Evolutionary conservation across 257 asterid species (phyloP).

Genomic region (Capsicum rhomboideum): DNA sequence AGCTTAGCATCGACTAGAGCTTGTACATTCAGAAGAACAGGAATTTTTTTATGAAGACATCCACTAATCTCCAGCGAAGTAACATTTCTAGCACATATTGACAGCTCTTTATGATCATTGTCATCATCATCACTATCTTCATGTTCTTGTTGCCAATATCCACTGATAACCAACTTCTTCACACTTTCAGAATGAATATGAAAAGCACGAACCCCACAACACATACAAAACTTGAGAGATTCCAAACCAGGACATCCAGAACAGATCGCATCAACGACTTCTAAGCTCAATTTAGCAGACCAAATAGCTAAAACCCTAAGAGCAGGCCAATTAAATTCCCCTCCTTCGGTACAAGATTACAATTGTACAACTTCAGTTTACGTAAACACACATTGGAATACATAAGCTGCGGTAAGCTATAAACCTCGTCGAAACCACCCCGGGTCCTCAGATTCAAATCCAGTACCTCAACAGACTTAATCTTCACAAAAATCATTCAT

Average conservation of each 20-base stretch:
- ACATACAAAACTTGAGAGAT: not conserved
- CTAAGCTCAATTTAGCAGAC: not conserved
- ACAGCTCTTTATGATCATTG: not conserved
- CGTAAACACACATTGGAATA: not conserved
- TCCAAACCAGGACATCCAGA: not conserved
- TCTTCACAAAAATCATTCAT: not conserved
- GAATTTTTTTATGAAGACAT: not conserved
- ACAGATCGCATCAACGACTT: not conserved
- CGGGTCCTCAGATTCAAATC: not conserved
- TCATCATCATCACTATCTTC: not conserved
- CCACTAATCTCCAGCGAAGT: not conserved
- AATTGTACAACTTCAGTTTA: not conserved
- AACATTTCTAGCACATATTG: not conserved
- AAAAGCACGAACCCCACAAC: not conserved
- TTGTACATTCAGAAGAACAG: not conserved
- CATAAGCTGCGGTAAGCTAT: not conserved
- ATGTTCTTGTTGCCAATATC: not conserved
- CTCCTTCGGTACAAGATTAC: not conserved
- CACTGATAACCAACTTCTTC: not conserved
- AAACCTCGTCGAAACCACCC: not conserved
- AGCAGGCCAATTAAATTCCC: not conserved
- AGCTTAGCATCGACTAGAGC: not conserved
- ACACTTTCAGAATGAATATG: not conserved
- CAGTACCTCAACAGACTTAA: not conserved
- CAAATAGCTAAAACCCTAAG: not conserved